phyloP scores from a whole-genome alignment of 192 early-diverging fungal genomes.

The Phycomyces blakesleeanus region DNA sequence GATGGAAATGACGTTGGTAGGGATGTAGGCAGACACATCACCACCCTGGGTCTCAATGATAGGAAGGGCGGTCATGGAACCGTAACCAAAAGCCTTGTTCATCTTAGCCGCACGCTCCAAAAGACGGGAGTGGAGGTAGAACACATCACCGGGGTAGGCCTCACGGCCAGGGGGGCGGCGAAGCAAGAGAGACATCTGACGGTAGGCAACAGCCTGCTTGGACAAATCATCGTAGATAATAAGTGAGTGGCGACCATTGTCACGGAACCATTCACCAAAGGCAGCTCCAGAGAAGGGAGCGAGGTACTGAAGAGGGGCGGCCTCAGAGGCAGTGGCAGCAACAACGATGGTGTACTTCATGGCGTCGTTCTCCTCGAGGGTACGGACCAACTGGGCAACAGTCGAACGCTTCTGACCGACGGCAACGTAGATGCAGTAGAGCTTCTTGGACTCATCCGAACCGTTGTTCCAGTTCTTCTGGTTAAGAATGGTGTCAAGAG shows the following conservation, averaged over 20 bases:
- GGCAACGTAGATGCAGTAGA: constrained; percentile 99
- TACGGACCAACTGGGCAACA: constrained; percentile 97
- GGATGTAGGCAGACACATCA: constrained; percentile 99
- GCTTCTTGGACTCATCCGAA: constrained; percentile 93
- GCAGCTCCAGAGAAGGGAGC: constrained; percentile 98
- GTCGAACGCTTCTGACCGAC: constrained; percentile 99
- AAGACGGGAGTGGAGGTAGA: constrained; percentile 98
- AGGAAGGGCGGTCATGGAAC: constrained; percentile 97
- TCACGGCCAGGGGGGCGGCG: constrained; percentile 99
- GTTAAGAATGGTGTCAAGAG: constrained; percentile 98
- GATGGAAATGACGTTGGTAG: constrained; percentile 99
- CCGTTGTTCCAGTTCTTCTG: constrained; percentile 98
- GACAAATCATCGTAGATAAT: constrained; percentile 99
- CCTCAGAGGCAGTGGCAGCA: constrained; percentile 98
- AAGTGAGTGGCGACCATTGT: constrained; percentile 96
- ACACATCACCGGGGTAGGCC: constrained; percentile 99
- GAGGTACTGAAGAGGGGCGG: constrained; percentile 96
- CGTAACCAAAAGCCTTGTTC: constrained; percentile 91
- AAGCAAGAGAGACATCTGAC: constrained; percentile 98
- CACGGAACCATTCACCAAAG: constrained; percentile 98
- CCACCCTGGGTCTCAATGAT: constrained; percentile 99
- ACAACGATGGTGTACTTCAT: constrained; percentile 98
- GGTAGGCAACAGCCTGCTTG: constrained; percentile 99
- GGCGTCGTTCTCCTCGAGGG: constrained; percentile 95
- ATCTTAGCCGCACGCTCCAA: constrained; percentile 99